Percentiles rank a stretch among this genome's conserved stretches.
phyloP scores from a whole-genome alignment of 371 early-diverging fungal genomes.

The Mucor plumbeus region DNA sequence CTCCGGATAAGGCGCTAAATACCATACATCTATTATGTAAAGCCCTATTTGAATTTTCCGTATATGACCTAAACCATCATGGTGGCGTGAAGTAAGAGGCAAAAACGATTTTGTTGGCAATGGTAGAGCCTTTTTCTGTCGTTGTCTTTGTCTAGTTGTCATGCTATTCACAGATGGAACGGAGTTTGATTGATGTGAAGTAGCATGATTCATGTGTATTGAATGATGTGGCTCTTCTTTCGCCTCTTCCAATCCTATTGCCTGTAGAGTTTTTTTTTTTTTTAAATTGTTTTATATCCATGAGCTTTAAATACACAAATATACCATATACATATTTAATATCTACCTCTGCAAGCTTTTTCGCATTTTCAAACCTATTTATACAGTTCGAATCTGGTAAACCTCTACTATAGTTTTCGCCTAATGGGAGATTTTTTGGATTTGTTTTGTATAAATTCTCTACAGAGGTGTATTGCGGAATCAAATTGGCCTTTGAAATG shows the following conservation, averaged over 20 bases:
- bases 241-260: background rate
- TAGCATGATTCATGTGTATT: background rate
- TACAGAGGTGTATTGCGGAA: conserved; percentile 16
- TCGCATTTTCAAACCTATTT: conserved; percentile 18
- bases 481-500: conserved; percentile 11
- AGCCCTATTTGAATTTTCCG: conserved; percentile 65
- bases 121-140: background rate
- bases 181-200: conserved; percentile 21
- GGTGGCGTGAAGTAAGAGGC: conserved; percentile 17
- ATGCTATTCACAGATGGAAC: background rate
- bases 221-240: too few relatives aligned
- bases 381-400: conserved; percentile 12
- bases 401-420: conserved; percentile 22
- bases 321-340: background rate
- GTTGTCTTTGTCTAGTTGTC: background rate
- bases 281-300: background rate
- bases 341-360: conserved; percentile 16
- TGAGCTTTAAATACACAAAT: background rate
- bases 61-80: conserved; percentile 19
- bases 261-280: background rate
- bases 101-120: conserved; percentile 27
- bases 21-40: conserved; percentile 95
- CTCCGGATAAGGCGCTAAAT: conserved; percentile 98
- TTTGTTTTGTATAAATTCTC: conserved; percentile 10
- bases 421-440: background rate